A percentile compares a stretch with the other conserved stretches of the same genome.
These are phyloP conservation scores for Pythium phragmitis DNA, from an alignment of 352 stramenopile species.

Conservation along the genomic window DNA sequence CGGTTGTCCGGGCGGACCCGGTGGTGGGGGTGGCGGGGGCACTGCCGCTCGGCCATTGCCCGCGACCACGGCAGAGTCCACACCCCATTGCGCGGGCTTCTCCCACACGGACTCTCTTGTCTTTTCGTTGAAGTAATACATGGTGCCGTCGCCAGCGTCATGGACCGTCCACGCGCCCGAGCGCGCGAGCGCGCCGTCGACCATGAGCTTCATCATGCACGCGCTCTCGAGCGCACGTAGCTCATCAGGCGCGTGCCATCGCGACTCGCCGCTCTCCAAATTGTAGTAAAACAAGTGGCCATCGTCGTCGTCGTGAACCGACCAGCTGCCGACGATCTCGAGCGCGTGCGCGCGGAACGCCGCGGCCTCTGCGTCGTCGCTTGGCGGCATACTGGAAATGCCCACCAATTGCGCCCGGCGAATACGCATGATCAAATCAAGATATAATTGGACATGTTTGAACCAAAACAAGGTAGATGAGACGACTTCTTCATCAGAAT, in stretches of 20 bases:
- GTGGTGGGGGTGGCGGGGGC: conserved; percentile 32
- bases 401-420: not conserved
- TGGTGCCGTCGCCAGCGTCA: conserved; percentile 60
- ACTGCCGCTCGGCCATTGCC: conserved; percentile 10
- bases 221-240: conserved; percentile 56
- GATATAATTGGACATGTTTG: not conserved
- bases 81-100: conserved; percentile 60
- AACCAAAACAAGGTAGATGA: conserved; percentile 6
- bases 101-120: conserved; percentile 72
- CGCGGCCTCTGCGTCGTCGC: conserved; percentile 18
- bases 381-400: not conserved
- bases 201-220: conserved; percentile 87
- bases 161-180: conserved; percentile 72
- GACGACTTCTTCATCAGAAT: not conserved
- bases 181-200: conserved; percentile 62
- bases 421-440: not conserved
- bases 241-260: conserved; percentile 53
- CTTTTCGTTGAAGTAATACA: conserved; percentile 83
- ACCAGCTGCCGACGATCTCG: conserved; percentile 59
- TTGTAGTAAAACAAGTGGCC: conserved; percentile 83
- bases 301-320: conserved; percentile 70
- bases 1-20: conserved; percentile 7
- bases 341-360: conserved; percentile 55
- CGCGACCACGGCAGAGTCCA: conserved; percentile 13
- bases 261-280: conserved; percentile 38